Conservation (phyloP, 2,329 filamentous ascomycete species). For the Penicillium thymicola region DNA sequence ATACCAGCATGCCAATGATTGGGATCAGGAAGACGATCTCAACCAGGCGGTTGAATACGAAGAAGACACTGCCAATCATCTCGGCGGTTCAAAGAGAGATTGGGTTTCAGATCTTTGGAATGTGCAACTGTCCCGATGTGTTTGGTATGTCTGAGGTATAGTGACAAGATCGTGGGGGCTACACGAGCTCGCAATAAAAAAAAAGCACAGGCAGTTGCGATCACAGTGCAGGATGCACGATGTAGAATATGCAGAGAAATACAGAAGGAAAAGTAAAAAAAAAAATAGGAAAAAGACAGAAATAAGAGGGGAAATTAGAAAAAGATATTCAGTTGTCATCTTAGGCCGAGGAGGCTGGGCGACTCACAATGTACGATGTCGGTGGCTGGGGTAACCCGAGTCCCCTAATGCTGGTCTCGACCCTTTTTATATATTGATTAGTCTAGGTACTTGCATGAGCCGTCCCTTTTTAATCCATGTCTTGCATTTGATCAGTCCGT, state of each 20-base stretch:
- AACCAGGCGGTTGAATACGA: conserved; percentile 59
- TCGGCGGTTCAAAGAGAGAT: conserved; percentile 9
- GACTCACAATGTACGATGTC: conserved; percentile 21
- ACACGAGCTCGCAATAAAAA: conserved; percentile 7
- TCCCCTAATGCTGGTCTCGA: background rate
- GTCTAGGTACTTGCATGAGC: conserved; percentile 6
- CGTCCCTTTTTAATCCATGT: conserved; percentile 16
- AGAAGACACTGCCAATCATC: conserved; percentile 56
- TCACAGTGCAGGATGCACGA: conserved; percentile 12
- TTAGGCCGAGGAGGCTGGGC: conserved; percentile 32
- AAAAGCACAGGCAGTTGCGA: conserved; percentile 6
- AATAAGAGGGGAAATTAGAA: conserved; percentile 7
- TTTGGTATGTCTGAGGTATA: conserved; percentile 5
- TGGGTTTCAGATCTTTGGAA: conserved; percentile 18
- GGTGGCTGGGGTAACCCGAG: conserved; percentile 32
- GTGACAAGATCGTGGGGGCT: conserved; percentile 1
- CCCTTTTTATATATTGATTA: background rate
- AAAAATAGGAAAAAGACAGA: conserved; percentile 7
- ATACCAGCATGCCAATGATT: conserved; percentile 59
- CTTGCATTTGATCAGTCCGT: conserved; percentile 16
- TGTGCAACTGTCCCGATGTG: conserved; percentile 9
- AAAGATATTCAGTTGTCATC: conserved; percentile 14
- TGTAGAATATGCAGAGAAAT: conserved; percentile 8
- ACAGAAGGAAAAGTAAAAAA: conserved; percentile 6
- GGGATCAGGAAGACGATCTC: conserved; percentile 62